These are phyloP conservation scores for Macadamia integrifolia DNA, from an alignment of 164 flowering plant genomes.

Conservation along the genomic window DNA sequence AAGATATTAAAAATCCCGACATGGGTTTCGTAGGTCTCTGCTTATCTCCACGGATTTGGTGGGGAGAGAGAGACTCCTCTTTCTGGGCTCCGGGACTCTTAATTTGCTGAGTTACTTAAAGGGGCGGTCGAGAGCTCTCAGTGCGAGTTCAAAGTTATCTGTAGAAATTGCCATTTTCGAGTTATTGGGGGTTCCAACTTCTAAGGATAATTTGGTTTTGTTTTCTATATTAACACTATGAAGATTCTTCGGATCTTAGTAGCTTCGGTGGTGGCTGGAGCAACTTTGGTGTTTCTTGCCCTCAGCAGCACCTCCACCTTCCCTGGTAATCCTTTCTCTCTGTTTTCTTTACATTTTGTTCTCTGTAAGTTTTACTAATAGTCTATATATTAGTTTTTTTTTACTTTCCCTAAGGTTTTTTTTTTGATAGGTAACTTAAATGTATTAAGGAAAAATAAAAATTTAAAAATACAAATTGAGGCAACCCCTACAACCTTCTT, in stretches of 20 bases:
- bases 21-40: constrained; percentile 12
- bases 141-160: not conserved
- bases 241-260: constrained; percentile 27
- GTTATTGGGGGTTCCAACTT: too few species aligned
- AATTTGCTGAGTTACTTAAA: too few species aligned
- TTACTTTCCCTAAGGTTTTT: too few species aligned
- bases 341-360: not conserved
- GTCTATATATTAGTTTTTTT: not conserved
- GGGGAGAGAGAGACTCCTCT: constrained; percentile 1
- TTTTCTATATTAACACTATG: constrained; percentile 16
- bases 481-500: too few species aligned
- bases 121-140: too few species aligned
- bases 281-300: constrained; percentile 20
- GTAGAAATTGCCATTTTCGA: too few species aligned
- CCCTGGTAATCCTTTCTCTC: constrained; percentile 15
- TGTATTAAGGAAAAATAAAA: too few species aligned
- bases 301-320: constrained; percentile 9
- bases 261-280: constrained; percentile 21
- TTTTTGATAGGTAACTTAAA: too few species aligned
- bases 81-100: too few species aligned
- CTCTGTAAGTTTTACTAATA: too few species aligned
- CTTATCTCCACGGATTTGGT: constrained; percentile 26
- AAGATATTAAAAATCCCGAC: not conserved
- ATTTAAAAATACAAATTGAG: too few species aligned
- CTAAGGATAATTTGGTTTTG: too few species aligned